Evolutionary conservation across 208 protist species (phyloP), one percentile per base, ranked within the genome.

Genomic region (Crithidia bombi): DNA sequence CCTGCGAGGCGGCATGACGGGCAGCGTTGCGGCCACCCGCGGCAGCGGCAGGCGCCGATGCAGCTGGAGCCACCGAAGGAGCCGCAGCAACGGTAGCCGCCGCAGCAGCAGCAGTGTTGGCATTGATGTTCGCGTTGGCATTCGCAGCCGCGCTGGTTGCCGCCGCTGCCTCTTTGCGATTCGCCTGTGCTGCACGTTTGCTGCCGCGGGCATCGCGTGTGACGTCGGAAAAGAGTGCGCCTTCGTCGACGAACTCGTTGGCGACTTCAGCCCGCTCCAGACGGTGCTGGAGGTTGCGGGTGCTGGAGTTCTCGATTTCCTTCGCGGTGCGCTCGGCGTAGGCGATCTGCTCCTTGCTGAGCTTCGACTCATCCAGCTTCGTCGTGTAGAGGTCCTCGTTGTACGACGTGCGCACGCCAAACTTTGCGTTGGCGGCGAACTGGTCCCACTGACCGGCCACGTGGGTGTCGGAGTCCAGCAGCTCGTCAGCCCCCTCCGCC

Each of bases 311-410:
- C 64, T 95, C 91, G 68, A 97, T 97, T 51, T 92, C 86, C 32
- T 81, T 78, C 7, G 89, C 90, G 0, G 91, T 63, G 46, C 79
- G 79, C 28, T 94, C 89, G 2, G 91, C 91, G 47, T 87, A 69
- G 7, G 65, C 75, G 23, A 81, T 46, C 69, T 92, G 78, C 66
- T 94, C 93, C 65, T 85, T 81, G 21, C 81, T 87, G 28, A 96
- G 65, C 79, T 86, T 87, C 50, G 73, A 77, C 62, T 83, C 81
- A 67, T 96, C 89, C 58, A 97, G 78, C 43, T 79, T 81, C n/a
- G 91, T 97, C 52, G 93, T 97, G 82, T 97, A 97, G 17, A 89
- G 25, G 26, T 90, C 81, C 57, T 97, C 93, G 49, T 78, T 73
- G 79, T 96, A 97, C 15, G 90, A 94, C n/a, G 87, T 87, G 69